Conservation (phyloP, 176 grass and related monocot genomes). For the Raddia guianensis region DNA sequence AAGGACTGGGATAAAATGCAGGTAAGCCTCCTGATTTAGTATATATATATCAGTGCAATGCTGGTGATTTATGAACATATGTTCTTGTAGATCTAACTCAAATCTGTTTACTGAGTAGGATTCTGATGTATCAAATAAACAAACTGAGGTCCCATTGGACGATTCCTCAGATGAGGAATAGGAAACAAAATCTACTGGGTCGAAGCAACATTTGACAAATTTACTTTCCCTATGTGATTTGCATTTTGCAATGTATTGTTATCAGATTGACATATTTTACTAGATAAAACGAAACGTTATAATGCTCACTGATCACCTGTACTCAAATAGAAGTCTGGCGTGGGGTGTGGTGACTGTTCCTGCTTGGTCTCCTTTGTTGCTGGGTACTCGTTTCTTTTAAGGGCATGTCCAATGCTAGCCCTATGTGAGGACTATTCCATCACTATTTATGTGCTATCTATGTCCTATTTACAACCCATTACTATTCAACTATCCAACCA, state of each 20-base stretch:
- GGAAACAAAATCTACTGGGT: slow-evolving; percentile 8
- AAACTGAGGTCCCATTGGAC: slow-evolving; percentile 34
- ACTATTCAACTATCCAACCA: no score
- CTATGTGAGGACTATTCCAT: no score
- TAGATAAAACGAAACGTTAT: background rate
- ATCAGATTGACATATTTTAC: background rate
- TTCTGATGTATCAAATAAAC: slow-evolving; percentile 30
- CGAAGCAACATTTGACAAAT: background rate
- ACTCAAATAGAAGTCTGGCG: background rate
- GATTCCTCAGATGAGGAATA: slow-evolving; percentile 68
- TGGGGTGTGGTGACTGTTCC: no score
- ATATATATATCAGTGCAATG: background rate
- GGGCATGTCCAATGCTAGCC: no score
- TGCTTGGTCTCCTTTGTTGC: no score
- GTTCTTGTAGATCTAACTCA: slow-evolving; percentile 21
- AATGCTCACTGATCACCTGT: background rate
- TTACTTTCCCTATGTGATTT: background rate
- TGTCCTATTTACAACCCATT: no score
- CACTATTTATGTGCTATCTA: no score
- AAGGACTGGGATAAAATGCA: slow-evolving; percentile 87
- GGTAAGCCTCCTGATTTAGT: slow-evolving; percentile 37
- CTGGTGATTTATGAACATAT: background rate
- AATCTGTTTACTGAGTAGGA: slow-evolving; percentile 41
- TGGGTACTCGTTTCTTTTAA: no score
- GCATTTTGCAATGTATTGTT: background rate